A percentile compares a stretch with the other conserved stretches of the same genome.
These are phyloP conservation scores for Aspergillus chevalieri DNA, from an alignment of 2,329 filamentous ascomycete genomes.

Conservation along the genomic window DNA sequence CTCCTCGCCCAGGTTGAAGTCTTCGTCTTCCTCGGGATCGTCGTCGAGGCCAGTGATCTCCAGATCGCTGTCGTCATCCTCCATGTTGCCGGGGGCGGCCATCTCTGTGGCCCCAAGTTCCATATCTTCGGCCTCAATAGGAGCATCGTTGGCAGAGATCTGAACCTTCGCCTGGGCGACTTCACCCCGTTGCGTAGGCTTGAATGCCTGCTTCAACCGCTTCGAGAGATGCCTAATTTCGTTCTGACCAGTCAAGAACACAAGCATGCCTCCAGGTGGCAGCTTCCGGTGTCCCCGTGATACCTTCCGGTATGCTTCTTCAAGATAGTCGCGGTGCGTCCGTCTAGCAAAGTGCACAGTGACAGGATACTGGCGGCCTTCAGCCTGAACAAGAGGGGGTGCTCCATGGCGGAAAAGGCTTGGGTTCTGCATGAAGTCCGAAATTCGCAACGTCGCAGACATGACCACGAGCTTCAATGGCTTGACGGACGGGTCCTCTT, in stretches of 20 bases:
- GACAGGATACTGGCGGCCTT: constrained; percentile 87
- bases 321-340: constrained; percentile 81
- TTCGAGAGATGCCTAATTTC: constrained; percentile 84
- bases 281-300: constrained; percentile 81
- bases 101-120: constrained; percentile 62
- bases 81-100: constrained; percentile 40
- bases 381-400: constrained; percentile 80
- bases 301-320: constrained; percentile 84
- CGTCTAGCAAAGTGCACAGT: constrained; percentile 80
- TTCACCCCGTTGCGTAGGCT: constrained; percentile 44
- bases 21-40: constrained; percentile 56
- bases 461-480: constrained; percentile 94
- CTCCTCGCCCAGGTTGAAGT: constrained; percentile 62
- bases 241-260: constrained; percentile 89
- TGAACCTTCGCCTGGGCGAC: constrained; percentile 61
- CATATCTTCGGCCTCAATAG: constrained; percentile 78
- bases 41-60: constrained; percentile 54
- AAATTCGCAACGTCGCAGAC: constrained; percentile 89
- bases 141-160: constrained; percentile 69
- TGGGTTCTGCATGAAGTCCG: constrained; percentile 80
- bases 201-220: constrained; percentile 64
- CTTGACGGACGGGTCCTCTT: constrained; percentile 63
- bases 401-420: constrained; percentile 66
- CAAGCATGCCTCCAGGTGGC: constrained; percentile 81
- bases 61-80: constrained; percentile 50